Conservation (phyloP, 176 grass and related monocot genomes). For the Oryza nivara region DNA sequence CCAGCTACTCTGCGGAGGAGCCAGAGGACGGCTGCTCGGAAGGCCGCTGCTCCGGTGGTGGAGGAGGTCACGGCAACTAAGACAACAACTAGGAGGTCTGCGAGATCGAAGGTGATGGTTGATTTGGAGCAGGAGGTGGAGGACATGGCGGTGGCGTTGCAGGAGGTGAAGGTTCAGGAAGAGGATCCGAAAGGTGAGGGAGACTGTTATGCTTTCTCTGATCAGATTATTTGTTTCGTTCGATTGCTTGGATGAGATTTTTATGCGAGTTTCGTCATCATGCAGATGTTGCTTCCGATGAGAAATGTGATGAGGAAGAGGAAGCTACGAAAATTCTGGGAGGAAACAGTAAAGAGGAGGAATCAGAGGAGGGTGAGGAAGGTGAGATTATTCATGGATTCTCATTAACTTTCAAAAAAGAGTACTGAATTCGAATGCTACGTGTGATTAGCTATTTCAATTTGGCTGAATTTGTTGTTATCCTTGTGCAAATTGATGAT, state of each 20-base stretch:
- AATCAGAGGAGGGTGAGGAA: conserved; percentile 40
- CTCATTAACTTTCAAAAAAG: not conserved
- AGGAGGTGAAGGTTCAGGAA: conserved; percentile 33
- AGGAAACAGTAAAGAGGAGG: conserved; percentile 33
- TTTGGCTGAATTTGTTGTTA: not conserved
- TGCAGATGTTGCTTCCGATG: conserved; percentile 19
- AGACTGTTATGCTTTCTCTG: not conserved
- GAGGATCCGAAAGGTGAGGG: conserved; percentile 43
- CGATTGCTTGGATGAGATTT: not conserved
- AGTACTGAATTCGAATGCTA: not conserved
- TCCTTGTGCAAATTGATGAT: conserved; percentile 4
- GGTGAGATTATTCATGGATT: conserved; percentile 28
- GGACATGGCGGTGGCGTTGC: not conserved
- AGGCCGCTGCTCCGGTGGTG: conserved; percentile 3
- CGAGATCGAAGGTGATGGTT: conserved; percentile 37
- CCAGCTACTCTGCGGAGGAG: conserved; percentile 56
- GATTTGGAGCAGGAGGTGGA: conserved; percentile 50
- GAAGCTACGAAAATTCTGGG: conserved; percentile 25
- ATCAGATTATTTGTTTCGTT: not conserved
- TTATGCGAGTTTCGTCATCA: conserved; percentile 13
- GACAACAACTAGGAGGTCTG: conserved; percentile 4
- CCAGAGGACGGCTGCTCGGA: conserved; percentile 39
- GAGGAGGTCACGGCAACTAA: conserved; percentile 37
- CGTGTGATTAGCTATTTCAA: not conserved
- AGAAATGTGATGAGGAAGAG: conserved; percentile 39